Base-by-base conservation (phyloP, 257 asterid genomes). In the Petrea volubilis region DNA sequence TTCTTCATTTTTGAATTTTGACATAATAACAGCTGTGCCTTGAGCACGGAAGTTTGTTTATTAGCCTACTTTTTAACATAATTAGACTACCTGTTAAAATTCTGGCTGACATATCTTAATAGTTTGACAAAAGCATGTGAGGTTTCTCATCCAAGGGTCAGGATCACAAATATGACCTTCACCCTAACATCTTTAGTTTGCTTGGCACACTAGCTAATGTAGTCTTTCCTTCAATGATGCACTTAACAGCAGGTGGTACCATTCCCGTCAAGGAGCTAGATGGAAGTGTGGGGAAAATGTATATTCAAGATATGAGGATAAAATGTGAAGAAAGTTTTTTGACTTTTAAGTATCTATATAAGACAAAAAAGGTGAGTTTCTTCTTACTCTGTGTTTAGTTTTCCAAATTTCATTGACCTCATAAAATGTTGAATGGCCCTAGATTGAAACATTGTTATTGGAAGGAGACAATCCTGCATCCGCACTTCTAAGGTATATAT, bases 391-490 rank as follows among this genome's bases (percentile, higher is more conserved):
- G 3, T 33, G 31, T 33, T 47, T 52, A 17, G 62, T 33, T 63
- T 65, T 72, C 66, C 43, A 12, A 66, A 50, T 49, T 51, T 75
- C 41, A 21, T 58, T 46, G 73, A 63, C 58, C 47, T 70, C 74
- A 68, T 47, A 63, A 61, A 50, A 61, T 74, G 63, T 46, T 52
- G 68, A 60, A 71, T 67, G 61, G 46, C 68, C 41, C 59, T 76
- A 93, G 98, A 78, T 88, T 47, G 89, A 84, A 79, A 84, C 68
- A 7, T 57, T 93, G 83, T 79, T 91, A 38, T 72, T 93, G 61
- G 97, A 93, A 79, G 97, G 97, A 75, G 89, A 84, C 75, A 80
- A 77, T 80, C 94, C 96, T 46, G 96, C 97, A 10, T 74, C 72
- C 4, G 82, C 78, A 18, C 92, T 93, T 59, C 77, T 93, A 27